These are phyloP conservation scores for Cladophialophora exuberans DNA, from an alignment of 2,329 filamentous ascomycete genomes.

Conservation along the genomic window DNA sequence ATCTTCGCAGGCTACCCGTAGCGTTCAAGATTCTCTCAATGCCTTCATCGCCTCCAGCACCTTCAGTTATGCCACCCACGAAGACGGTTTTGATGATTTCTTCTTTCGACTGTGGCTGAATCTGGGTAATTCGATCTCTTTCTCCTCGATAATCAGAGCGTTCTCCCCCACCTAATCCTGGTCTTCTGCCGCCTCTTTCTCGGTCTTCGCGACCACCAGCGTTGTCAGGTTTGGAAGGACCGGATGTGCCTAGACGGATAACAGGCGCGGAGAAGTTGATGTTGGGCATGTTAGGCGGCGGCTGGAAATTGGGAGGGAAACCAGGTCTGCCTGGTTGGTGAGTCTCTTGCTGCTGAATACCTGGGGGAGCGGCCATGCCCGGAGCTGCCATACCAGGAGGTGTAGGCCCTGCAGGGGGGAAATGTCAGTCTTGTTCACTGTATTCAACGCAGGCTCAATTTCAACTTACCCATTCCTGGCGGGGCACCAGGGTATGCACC, in stretches of 20 bases:
- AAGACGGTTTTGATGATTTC: conserved; percentile 93
- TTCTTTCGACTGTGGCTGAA: conserved; percentile 82
- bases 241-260: conserved; percentile 84
- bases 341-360: conserved; percentile 73
- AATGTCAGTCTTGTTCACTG: conserved; percentile 24
- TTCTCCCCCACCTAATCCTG: conserved; percentile 62
- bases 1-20: conserved; percentile 80
- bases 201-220: conserved; percentile 49
- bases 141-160: conserved; percentile 55
- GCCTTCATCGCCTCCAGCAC: conserved; percentile 73
- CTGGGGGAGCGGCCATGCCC: conserved; percentile 77
- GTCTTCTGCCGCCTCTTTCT: conserved; percentile 55
- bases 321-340: conserved; percentile 79
- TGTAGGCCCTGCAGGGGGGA: conserved; percentile 62
- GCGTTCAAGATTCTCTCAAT: conserved; percentile 76
- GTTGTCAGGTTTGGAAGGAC: conserved; percentile 61
- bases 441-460: conserved; percentile 1
- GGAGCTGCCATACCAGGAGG: conserved; percentile 77
- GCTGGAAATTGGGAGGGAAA: conserved; percentile 82
- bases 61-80: conserved; percentile 80
- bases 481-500: conserved; percentile 73
- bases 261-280: conserved; percentile 98
- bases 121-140: conserved; percentile 68
- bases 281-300: conserved; percentile 88
- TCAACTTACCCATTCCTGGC: conserved; percentile 75